Evolutionary conservation across 441 rosid species (phyloP).

Genomic region (Populus trichocarpa): DNA sequence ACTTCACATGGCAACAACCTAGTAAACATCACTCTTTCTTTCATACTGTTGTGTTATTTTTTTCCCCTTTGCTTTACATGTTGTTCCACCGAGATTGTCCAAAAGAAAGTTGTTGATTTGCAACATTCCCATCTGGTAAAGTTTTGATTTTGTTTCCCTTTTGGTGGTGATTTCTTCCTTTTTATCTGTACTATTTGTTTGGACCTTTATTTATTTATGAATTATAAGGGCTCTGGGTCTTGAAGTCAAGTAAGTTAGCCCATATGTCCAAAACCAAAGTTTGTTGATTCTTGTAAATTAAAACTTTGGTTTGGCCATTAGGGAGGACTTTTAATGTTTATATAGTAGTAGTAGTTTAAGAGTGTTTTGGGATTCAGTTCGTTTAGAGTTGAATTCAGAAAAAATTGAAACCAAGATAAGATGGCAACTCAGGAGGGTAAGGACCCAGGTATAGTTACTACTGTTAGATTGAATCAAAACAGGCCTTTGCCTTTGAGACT

Average conservation of each 20-base stretch:
- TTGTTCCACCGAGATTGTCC: slow-evolving; percentile 6
- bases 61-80: slow-evolving; percentile 1
- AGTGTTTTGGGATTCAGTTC: slow-evolving; percentile 16
- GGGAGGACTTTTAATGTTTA: not conserved
- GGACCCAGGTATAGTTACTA: slow-evolving; percentile 28
- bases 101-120: not conserved
- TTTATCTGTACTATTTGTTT: not conserved
- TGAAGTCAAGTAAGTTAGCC: not conserved
- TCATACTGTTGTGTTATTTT: not conserved
- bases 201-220: not conserved
- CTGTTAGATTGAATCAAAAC: slow-evolving; percentile 37
- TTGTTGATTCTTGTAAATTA: not conserved
- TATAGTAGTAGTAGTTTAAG: not conserved
- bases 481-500: slow-evolving; percentile 48
- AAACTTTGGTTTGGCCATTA: not conserved
- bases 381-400: not conserved
- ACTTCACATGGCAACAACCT: slow-evolving; percentile 4
- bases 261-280: not conserved
- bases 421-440: slow-evolving; percentile 59
- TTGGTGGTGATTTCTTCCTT: not conserved
- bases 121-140: slow-evolving; percentile 13
- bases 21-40: not conserved
- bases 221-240: not conserved
- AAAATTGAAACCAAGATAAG: slow-evolving; percentile 11
- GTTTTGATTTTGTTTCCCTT: not conserved